Percentiles rank a stretch among this genome's conserved stretches.
phyloP scores from a whole-genome alignment of 441 rosid genomes.

The Pelargonium citronellum region DNA sequence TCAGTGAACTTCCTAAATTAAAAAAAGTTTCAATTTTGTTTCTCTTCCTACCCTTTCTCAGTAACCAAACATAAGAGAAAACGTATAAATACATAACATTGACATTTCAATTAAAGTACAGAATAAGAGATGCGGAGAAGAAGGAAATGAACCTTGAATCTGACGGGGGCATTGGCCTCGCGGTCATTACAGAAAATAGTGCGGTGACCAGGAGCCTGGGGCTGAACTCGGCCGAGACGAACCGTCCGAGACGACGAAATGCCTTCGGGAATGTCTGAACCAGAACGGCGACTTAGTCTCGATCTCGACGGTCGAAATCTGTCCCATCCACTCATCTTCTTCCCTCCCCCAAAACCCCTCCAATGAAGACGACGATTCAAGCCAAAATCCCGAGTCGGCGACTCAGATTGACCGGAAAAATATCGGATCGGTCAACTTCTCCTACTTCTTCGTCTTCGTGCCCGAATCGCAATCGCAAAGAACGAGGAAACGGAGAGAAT shows the following conservation, averaged over 20 bases:
- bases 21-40: neutral
- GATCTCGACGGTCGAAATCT: neutral
- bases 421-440: neutral
- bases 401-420: neutral
- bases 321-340: conserved; percentile 10
- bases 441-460: neutral
- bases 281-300: conserved; percentile 3
- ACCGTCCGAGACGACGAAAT: conserved; percentile 7
- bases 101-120: neutral
- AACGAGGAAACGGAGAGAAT: neutral
- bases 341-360: neutral
- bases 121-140: neutral
- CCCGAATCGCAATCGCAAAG: conserved; percentile 5
- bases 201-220: conserved; percentile 10
- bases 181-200: conserved; percentile 6
- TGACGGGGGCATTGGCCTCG: conserved; percentile 7
- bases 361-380: neutral
- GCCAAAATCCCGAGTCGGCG: neutral
- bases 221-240: conserved; percentile 12
- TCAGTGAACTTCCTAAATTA: neutral
- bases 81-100: neutral
- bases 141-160: conserved; percentile 7
- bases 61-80: neutral
- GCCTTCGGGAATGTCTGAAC: neutral
- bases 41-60: conserved; percentile 2